These are phyloP conservation scores for Strigomonas galati DNA, from an alignment of 208 protist genomes.

Conservation along the genomic window DNA sequence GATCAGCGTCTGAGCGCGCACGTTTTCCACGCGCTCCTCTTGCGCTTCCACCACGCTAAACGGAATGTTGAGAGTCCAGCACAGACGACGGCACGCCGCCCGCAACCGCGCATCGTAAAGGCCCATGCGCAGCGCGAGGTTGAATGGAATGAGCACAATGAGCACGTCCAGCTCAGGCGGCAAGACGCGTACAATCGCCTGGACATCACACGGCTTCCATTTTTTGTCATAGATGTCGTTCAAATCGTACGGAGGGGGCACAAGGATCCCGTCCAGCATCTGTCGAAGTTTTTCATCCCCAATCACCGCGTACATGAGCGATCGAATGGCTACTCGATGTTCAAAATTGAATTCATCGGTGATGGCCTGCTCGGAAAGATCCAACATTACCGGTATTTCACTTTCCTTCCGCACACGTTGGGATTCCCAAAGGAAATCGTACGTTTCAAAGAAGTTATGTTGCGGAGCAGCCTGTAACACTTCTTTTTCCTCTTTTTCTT, in stretches of 20 bases:
- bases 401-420: slow-evolving; percentile 33
- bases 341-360: slow-evolving; percentile 38
- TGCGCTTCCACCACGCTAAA: slow-evolving; percentile 54
- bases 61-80: slow-evolving; percentile 60
- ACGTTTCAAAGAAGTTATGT: slow-evolving; percentile 35
- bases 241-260: slow-evolving; percentile 57
- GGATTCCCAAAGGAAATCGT: slow-evolving; percentile 57
- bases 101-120: slow-evolving; percentile 72
- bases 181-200: slow-evolving; percentile 34
- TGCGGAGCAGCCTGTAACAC: too few species aligned
- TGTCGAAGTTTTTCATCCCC: slow-evolving; percentile 38
- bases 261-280: slow-evolving; percentile 59
- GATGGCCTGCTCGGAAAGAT: slow-evolving; percentile 2
- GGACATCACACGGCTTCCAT: slow-evolving; percentile 42
- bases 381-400: slow-evolving; percentile 8
- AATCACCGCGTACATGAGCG: slow-evolving; percentile 60
- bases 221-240: slow-evolving; percentile 25
- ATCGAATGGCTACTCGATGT: slow-evolving; percentile 53
- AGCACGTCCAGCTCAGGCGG: slow-evolving; percentile 41
- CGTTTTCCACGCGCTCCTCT: slow-evolving; percentile 27
- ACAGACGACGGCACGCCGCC: slow-evolving; percentile 56
- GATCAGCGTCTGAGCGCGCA: neutral
- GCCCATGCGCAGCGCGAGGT: slow-evolving; percentile 49
- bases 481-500: neutral
- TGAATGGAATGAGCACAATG: slow-evolving; percentile 63